Conservation (phyloP, 768 basidiomycete species). For the Strobilomyces dryophilus region DNA sequence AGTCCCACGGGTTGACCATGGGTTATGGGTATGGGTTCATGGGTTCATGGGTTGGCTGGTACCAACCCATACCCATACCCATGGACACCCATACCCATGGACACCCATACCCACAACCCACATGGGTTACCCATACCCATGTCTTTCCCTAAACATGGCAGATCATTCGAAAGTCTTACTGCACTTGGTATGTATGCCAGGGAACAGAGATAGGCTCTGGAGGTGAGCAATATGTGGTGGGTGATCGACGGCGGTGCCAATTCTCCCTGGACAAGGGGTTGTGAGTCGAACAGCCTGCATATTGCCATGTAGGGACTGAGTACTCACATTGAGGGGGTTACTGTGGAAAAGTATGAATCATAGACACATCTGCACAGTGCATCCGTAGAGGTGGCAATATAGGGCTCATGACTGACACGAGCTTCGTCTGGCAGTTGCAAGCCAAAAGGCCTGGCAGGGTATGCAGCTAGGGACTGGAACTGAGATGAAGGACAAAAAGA, state of each 20-base stretch:
- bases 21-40: background rate
- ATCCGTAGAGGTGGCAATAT: background rate
- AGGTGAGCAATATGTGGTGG: background rate
- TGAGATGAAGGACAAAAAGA: background rate
- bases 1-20: no score
- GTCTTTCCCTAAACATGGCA: no score
- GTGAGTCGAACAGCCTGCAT: background rate
- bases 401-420: background rate
- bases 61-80: background rate
- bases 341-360: background rate
- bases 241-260: background rate
- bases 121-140: no score
- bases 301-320: background rate
- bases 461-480: background rate
- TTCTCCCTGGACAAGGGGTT: background rate
- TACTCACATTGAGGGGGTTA: background rate
- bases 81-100: background rate
- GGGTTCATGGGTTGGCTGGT: background rate
- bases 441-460: background rate
- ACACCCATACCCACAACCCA: background rate
- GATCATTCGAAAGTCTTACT: background rate
- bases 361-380: background rate
- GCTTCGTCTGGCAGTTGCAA: background rate
- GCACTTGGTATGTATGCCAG: background rate
- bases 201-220: background rate